A percentile compares a stretch with the other conserved stretches of the same genome.
Evolutionary conservation across 495 filamentous ascomycete species (phyloP).

Genomic region (Aspergillus campestris): DNA sequence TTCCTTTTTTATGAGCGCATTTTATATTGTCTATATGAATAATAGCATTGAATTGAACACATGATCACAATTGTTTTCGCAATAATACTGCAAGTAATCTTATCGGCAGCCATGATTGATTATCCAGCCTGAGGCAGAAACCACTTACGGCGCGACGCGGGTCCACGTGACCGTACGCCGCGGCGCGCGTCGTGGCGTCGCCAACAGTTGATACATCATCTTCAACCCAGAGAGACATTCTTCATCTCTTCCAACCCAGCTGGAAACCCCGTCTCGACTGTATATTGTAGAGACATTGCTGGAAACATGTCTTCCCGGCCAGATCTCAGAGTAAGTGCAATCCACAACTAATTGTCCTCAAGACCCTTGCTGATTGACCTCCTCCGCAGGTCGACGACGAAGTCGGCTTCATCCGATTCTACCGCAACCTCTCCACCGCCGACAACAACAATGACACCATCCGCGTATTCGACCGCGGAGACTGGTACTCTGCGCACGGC

Average conservation of each 20-base stretch:
- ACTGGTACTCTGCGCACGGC: slow-evolving; percentile 93
- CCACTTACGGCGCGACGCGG: slow-evolving; percentile 31
- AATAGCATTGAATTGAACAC: neutral
- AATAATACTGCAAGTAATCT: neutral
- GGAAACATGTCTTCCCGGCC: slow-evolving; percentile 77
- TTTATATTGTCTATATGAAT: slow-evolving; percentile 1
- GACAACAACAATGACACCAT: slow-evolving; percentile 57
- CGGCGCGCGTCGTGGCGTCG: slow-evolving; percentile 18
- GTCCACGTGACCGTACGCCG: slow-evolving; percentile 28
- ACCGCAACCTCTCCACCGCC: slow-evolving; percentile 59
- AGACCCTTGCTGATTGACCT: neutral
- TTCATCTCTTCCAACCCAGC: slow-evolving; percentile 2
- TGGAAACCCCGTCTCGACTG: slow-evolving; percentile 8
- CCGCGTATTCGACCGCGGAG: slow-evolving; percentile 87
- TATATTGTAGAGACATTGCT: slow-evolving; percentile 10
- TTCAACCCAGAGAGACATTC: neutral
- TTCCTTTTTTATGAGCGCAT: slow-evolving; percentile 30
- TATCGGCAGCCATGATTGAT: slow-evolving; percentile 1
- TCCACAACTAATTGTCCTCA: no score
- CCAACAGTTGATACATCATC: slow-evolving; percentile 1
- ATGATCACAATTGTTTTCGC: neutral
- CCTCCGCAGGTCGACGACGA: slow-evolving; percentile 79
- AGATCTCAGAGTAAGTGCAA: slow-evolving; percentile 65
- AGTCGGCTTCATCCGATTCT: slow-evolving; percentile 90
- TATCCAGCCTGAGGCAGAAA: neutral